Conservation (phyloP, 108 stramenopile species). For the Hondaea fermentalgiana region DNA sequence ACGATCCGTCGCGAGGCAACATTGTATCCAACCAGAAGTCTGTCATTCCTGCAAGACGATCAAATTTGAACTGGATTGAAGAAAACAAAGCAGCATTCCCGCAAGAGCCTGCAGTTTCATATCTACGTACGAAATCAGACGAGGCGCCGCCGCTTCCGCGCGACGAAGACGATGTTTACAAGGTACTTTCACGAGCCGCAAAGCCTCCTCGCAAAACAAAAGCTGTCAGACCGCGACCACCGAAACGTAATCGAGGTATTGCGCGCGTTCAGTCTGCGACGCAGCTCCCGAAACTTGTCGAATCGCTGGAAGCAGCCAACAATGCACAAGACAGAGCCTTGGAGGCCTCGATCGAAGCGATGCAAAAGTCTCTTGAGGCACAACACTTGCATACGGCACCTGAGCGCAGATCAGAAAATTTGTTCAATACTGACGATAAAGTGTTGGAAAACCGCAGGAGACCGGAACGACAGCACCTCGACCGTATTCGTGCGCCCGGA, state of each 20-base stretch:
- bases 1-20: neutral
- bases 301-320: neutral
- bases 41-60: neutral
- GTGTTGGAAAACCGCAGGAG: too few species aligned
- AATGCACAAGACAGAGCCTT: neutral
- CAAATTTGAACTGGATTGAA: neutral
- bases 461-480: too few species aligned
- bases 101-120: neutral
- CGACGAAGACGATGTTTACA: neutral
- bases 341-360: neutral
- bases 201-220: neutral
- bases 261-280: neutral
- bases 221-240: neutral
- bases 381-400: too few species aligned
- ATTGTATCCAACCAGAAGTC: neutral
- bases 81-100: neutral
- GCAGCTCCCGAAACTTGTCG: neutral
- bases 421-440: too few species aligned
- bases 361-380: neutral
- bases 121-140: neutral
- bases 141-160: neutral
- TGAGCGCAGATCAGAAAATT: too few species aligned
- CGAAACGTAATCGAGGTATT: neutral
- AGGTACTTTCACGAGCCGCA: neutral
- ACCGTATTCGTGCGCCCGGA: neutral